phyloP scores from a whole-genome alignment of 768 basidiomycete genomes.

The Macrolepiota fuliginosa region DNA sequence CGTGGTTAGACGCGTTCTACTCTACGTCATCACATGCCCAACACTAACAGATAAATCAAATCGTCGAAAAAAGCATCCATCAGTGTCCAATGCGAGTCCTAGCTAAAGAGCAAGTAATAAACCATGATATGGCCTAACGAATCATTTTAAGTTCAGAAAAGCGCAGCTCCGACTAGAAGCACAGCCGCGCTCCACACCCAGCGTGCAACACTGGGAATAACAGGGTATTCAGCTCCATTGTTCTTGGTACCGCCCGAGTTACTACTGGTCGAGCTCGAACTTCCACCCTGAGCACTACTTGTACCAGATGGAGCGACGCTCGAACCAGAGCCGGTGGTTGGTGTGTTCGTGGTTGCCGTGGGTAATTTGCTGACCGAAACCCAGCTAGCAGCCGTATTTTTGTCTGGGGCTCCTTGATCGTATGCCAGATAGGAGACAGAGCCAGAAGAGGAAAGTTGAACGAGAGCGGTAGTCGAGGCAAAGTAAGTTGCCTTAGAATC shows the following conservation, averaged over 20 bases:
- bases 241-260: not conserved
- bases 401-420: constrained; percentile 37
- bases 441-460: constrained; percentile 67
- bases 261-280: not conserved
- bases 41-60: not conserved
- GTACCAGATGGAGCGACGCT: not conserved
- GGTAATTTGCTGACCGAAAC: constrained; percentile 41
- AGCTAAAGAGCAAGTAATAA: no score
- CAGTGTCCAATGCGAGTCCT: not conserved
- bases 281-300: not conserved
- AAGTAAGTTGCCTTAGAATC: constrained; percentile 63
- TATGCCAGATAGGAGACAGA: constrained; percentile 61
- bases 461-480: constrained; percentile 55
- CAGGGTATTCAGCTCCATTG: constrained; percentile 1
- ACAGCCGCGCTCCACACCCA: constrained; percentile 7
- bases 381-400: constrained; percentile 51
- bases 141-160: not conserved
- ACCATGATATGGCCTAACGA: no score
- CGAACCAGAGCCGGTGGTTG: not conserved
- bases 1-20: not conserved
- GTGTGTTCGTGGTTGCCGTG: constrained; percentile 22
- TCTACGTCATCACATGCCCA: not conserved
- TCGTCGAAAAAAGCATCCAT: not conserved
- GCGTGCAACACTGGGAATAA: not conserved
- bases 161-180: not conserved